Conservation (phyloP, 2,329 filamentous ascomycete species). For the Aspergillus ochraceus region DNA sequence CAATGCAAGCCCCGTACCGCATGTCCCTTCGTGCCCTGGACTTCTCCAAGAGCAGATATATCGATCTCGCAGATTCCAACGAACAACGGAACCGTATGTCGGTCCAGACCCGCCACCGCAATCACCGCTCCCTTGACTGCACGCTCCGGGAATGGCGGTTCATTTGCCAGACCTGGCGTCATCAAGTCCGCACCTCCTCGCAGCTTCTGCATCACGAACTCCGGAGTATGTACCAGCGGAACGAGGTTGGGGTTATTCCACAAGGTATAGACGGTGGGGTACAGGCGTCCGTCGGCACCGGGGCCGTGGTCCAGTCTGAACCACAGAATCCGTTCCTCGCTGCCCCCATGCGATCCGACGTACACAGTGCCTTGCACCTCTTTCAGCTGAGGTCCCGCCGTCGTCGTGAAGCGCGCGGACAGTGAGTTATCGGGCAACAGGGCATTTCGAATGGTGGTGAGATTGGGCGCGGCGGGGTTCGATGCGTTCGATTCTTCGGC, state of each 20-base stretch:
- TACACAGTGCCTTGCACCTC: constrained; percentile 65
- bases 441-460: constrained; percentile 55
- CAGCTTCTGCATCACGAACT: constrained; percentile 60
- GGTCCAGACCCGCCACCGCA: constrained; percentile 61
- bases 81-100: constrained; percentile 61
- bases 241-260: constrained; percentile 64
- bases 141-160: constrained; percentile 61
- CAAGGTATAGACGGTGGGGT: constrained; percentile 62
- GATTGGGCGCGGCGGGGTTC: constrained; percentile 47
- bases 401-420: constrained; percentile 66
- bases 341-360: constrained; percentile 58
- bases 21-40: constrained; percentile 63
- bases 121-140: constrained; percentile 63
- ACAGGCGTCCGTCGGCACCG: constrained; percentile 41
- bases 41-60: constrained; percentile 54
- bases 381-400: constrained; percentile 60
- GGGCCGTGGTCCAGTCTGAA: constrained; percentile 59
- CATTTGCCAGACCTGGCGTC: constrained; percentile 65
- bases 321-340: constrained; percentile 64
- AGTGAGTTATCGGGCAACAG: constrained; percentile 64
- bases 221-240: constrained; percentile 64
- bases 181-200: constrained; percentile 67
- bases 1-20: constrained; percentile 67
- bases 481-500: constrained; percentile 36
- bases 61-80: constrained; percentile 67